Evolutionary conservation across 2,329 filamentous ascomycete genomes (phyloP), one percentile per base, ranked within the genome.

Genomic region (Westerdykella sp.): DNA sequence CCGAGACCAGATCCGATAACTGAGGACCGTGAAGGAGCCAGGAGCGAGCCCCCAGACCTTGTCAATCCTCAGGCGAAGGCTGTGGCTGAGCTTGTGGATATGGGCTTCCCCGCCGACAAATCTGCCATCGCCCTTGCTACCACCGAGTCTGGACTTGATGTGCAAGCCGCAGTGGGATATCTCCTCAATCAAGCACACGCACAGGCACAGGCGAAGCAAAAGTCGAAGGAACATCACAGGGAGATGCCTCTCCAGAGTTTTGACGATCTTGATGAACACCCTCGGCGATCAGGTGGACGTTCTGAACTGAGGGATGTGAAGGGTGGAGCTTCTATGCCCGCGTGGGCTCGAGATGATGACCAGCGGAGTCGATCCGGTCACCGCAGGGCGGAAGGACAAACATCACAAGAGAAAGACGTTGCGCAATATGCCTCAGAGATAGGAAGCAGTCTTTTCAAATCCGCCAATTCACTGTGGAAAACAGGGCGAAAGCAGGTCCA

Each of bases 381-480:
- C 14, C 69, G 75, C 43, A 67, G 64, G 53, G 64, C 66, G 49
- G 77, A 83, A 40, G 78, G 70, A 45, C 69, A 71, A 45, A 78
- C 78, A 4, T 74, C 73, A 9, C 72, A 63, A 43, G 85, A 89
- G 1, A 81, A 75, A 41, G 91, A 96, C 55, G 75, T 95, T 43
- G 75, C 87, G 13, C 88, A 91, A 59, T 78, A 84, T 35, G 91
- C 91, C 2, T 81, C 87, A 5, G 85, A 90, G 28, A 76, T 97
- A 59, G 87, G 93, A 1, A 87, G 73, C 36, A 94, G 78, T 48
- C 69, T 98, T 11, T 82, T 97, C 66, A 98, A 98, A 65, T 93
- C 90, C 2, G 93, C 93, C 2, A 95, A 94, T 53, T 91, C 87
- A 1, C 70, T 97, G 1, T 98, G 93, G 93, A 98, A 95, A 63